Conservation (phyloP, 2,329 filamentous ascomycete species). For the Xylaria sp. region DNA sequence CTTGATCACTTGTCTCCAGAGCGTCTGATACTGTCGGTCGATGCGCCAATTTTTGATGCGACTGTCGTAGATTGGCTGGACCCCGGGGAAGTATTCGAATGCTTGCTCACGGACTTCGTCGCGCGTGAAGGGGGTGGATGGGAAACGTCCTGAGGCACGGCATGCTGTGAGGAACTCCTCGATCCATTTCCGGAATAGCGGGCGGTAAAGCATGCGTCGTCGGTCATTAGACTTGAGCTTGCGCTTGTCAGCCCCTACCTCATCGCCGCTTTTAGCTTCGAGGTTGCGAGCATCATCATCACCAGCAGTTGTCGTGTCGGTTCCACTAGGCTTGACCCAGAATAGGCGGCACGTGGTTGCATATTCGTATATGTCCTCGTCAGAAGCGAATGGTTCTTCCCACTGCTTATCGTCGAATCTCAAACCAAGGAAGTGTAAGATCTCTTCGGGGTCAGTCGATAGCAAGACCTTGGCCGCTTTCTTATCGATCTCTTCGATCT, state of each 20-base stretch:
- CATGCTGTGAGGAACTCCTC: slow-evolving; percentile 70
- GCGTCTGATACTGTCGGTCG: slow-evolving; percentile 53
- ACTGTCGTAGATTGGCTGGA: slow-evolving; percentile 56
- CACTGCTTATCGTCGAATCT: slow-evolving; percentile 57
- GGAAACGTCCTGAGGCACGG: slow-evolving; percentile 53
- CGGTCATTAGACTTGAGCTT: slow-evolving; percentile 66
- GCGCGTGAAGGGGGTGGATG: slow-evolving; percentile 51
- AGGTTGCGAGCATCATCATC: not conserved
- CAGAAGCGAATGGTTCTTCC: slow-evolving; percentile 63
- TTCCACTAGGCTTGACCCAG: slow-evolving; percentile 50
- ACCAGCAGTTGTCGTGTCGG: not conserved
- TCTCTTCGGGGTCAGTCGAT: slow-evolving; percentile 63
- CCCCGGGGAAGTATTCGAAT: slow-evolving; percentile 60
- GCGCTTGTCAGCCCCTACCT: slow-evolving; percentile 44
- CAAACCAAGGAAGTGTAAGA: slow-evolving; percentile 73
- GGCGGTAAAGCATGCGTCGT: slow-evolving; percentile 63
- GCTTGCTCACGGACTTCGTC: slow-evolving; percentile 65
- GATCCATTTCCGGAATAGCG: slow-evolving; percentile 69
- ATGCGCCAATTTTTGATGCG: slow-evolving; percentile 56
- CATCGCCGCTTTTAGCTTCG: not conserved
- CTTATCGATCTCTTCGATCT: slow-evolving; percentile 70
- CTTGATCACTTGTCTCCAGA: slow-evolving; percentile 61
- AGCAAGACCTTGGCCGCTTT: slow-evolving; percentile 69
- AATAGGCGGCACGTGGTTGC: slow-evolving; percentile 68
- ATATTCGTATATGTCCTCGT: slow-evolving; percentile 71